Evolutionary conservation across 2,329 filamentous ascomycete species (phyloP).

Genomic region (Niveomyces coronatus): DNA sequence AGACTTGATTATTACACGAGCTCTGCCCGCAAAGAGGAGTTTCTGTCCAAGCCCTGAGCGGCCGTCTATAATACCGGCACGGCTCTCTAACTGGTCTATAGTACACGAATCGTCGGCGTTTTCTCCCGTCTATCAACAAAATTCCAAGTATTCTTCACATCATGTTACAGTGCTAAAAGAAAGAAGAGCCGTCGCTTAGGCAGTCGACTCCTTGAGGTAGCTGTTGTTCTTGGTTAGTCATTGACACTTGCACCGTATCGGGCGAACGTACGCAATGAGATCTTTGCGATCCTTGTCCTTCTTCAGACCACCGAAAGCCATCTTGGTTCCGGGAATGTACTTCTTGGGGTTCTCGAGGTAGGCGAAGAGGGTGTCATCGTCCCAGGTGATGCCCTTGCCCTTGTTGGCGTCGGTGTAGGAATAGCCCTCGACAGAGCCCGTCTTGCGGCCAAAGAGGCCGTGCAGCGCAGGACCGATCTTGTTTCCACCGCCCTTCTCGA

Average conservation of each 20-base stretch:
- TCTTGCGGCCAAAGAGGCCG: slow-evolving; percentile 96
- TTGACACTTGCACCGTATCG: background rate
- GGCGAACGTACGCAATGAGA: slow-evolving; percentile 74
- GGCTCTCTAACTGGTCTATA: slow-evolving; percentile 24
- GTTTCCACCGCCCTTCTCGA: slow-evolving; percentile 84
- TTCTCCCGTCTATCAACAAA: slow-evolving; percentile 25
- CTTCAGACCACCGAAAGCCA: slow-evolving; percentile 99
- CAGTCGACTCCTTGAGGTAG: slow-evolving; percentile 60
- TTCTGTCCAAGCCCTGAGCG: slow-evolving; percentile 16
- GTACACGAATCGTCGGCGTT: slow-evolving; percentile 23
- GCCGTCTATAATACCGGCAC: slow-evolving; percentile 21
- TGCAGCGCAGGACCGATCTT: slow-evolving; percentile 96
- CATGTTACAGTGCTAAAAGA: too few relatives aligned
- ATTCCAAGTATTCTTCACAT: slow-evolving; percentile 6
- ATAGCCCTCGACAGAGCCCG: slow-evolving; percentile 83
- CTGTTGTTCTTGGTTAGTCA: slow-evolving; percentile 27
- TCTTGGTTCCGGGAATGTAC: slow-evolving; percentile 99
- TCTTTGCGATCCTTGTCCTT: slow-evolving; percentile 99
- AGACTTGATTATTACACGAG: slow-evolving; percentile 5
- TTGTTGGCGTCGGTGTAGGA: slow-evolving; percentile 99
- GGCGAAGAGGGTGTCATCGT: slow-evolving; percentile 77
- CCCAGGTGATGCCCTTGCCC: slow-evolving; percentile 84
- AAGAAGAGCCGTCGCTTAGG: slow-evolving; percentile 48
- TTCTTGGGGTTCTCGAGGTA: slow-evolving; percentile 99
- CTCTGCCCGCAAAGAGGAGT: slow-evolving; percentile 23